Evolutionary conservation across 768 basidiomycete genomes (phyloP).

Genomic region (Amanita pseudoporphyria): DNA sequence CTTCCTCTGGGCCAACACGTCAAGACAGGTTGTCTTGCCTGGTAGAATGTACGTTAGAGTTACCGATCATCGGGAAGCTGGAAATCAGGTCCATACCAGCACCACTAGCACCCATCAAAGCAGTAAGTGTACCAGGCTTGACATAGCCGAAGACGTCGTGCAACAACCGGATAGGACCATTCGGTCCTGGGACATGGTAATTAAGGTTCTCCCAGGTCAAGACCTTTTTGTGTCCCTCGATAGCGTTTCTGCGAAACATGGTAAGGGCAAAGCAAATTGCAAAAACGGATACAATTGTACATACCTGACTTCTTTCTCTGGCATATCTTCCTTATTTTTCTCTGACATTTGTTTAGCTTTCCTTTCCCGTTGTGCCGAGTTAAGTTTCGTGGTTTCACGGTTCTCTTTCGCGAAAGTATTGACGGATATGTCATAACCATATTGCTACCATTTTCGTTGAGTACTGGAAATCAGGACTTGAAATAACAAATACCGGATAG

Average conservation of each 20-base stretch:
- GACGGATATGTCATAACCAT: slow-evolving; percentile 36
- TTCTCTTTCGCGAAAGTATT: slow-evolving; percentile 55
- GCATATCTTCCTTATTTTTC: slow-evolving; percentile 21
- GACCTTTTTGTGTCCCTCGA: slow-evolving; percentile 33
- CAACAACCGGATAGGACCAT: slow-evolving; percentile 51
- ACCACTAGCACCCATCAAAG: slow-evolving; percentile 88
- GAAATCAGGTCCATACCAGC: no score
- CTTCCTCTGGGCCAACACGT: slow-evolving; percentile 65
- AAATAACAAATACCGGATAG: slow-evolving; percentile 38
- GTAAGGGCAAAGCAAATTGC: not conserved
- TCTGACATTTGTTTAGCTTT: slow-evolving; percentile 33
- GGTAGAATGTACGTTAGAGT: slow-evolving; percentile 2
- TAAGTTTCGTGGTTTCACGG: slow-evolving; percentile 42
- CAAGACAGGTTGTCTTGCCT: slow-evolving; percentile 71
- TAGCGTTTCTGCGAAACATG: slow-evolving; percentile 7
- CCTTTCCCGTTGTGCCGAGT: slow-evolving; percentile 40
- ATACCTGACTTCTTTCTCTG: slow-evolving; percentile 10
- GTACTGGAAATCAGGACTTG: not conserved
- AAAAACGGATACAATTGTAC: slow-evolving; percentile 2
- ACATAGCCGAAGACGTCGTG: no score
- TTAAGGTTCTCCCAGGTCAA: no score
- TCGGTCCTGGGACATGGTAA: no score
- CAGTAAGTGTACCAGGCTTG: slow-evolving; percentile 81
- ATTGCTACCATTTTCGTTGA: slow-evolving; percentile 29
- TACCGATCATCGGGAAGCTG: slow-evolving; percentile 1